Base-by-base conservation (phyloP, 2,329 filamentous ascomycete species). In the Apiospora arundinis region DNA sequence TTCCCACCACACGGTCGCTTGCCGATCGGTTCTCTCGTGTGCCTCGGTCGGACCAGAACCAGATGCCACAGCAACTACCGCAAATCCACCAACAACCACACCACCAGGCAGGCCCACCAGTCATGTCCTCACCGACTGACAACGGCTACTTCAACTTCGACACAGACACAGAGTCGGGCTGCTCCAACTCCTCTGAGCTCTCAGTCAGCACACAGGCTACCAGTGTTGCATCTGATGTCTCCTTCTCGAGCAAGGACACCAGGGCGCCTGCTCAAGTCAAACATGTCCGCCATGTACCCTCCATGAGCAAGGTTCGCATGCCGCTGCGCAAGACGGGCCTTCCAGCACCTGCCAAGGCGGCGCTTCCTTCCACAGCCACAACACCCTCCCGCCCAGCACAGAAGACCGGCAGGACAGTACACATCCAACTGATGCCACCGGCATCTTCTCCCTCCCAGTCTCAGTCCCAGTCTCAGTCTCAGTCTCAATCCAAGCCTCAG, bases 151-250 rank as follows among this genome's bases (percentile, higher is more conserved):
- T 69, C 56, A 77, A 73, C 67, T 78, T 75, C 70, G 78, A 82
- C 42, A 74, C 74, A 4, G 80, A 82, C 70, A 82, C 81, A 14
- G 81, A 82, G 70, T 80, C 81, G 25, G 79, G 80, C 68, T 82
- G 42, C 42, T 45, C 42, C 80, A 8, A 77, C 77, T 79, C 78
- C 0, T 83, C 81, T 0, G 81, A 82, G 32, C 77, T 83, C 45
- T 83, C 81, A 8, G 73, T 78, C 67, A 83, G 79, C 73, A 83
- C 82, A 4, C 77, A 82, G 67, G 81, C 81, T 44, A 83, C 82
- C 8, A 82, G 80, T 32, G 79, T 83, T 48, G 75, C 77, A 71
- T 82, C 81, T 9, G 79, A 78, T 70, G 71, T 75, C 45, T 74
- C 71, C 46, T 76, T 76, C 45, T 69, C 73, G 9, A 76, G 74